These are phyloP conservation scores for Botrytis elliptica DNA, from an alignment of 2,329 filamentous ascomycete species.

Conservation along the genomic window DNA sequence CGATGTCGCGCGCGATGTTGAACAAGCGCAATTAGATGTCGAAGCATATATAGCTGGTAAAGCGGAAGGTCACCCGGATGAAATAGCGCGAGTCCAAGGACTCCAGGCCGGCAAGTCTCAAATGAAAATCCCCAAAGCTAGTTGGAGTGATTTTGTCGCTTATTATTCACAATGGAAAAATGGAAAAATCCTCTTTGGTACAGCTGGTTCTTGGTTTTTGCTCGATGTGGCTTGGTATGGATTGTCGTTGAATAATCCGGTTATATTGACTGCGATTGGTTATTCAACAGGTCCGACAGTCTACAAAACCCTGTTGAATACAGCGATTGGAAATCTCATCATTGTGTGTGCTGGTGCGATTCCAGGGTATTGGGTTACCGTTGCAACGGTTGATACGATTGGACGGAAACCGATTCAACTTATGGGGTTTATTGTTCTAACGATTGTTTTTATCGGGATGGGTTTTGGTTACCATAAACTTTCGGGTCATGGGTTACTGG, in stretches of 20 bases:
- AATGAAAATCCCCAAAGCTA: slow-evolving; percentile 61
- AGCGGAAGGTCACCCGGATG: slow-evolving; percentile 61
- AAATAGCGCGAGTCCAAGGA: slow-evolving; percentile 60
- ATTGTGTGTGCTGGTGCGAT: slow-evolving; percentile 74
- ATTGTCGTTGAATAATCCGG: slow-evolving; percentile 70
- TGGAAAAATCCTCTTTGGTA: slow-evolving; percentile 71
- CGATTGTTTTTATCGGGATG: slow-evolving; percentile 60
- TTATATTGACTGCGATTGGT: slow-evolving; percentile 71
- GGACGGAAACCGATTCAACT: slow-evolving; percentile 79
- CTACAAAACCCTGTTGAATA: slow-evolving; percentile 69
- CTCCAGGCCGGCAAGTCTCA: slow-evolving; percentile 52
- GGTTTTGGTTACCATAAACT: slow-evolving; percentile 59
- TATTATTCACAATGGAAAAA: slow-evolving; percentile 74
- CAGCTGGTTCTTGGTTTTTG: slow-evolving; percentile 81
- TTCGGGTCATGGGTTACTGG: slow-evolving; percentile 52
- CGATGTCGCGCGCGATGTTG: slow-evolving; percentile 72
- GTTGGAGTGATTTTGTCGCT: slow-evolving; percentile 66
- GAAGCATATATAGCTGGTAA: slow-evolving; percentile 70
- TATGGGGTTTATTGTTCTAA: slow-evolving; percentile 59
- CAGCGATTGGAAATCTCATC: slow-evolving; percentile 75
- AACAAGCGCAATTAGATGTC: slow-evolving; percentile 71
- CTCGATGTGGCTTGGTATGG: slow-evolving; percentile 58
- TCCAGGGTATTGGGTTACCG: slow-evolving; percentile 78
- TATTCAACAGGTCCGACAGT: slow-evolving; percentile 63
- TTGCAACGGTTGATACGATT: slow-evolving; percentile 70